Evolutionary conservation across 352 stramenopile genomes (phyloP).

Genomic region (Globisporangium polare): DNA sequence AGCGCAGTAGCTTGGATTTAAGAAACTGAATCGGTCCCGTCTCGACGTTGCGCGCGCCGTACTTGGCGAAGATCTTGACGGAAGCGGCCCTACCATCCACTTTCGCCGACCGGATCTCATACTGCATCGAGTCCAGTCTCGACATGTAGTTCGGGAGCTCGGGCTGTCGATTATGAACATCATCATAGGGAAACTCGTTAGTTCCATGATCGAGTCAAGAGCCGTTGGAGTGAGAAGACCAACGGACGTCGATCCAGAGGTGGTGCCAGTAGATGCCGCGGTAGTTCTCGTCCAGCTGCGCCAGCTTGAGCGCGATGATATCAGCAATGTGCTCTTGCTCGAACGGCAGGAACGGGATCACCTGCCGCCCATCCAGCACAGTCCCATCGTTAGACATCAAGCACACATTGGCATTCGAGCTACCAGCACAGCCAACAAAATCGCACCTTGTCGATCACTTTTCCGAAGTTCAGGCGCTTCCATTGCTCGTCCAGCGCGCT

Average conservation of each 20-base stretch:
- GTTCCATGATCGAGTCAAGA: constrained; percentile 7
- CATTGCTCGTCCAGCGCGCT: constrained; percentile 77
- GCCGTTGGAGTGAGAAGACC: not conserved
- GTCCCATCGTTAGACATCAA: not conserved
- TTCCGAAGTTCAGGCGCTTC: constrained; percentile 86
- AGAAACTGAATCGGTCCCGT: constrained; percentile 74
- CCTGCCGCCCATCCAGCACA: constrained; percentile 23
- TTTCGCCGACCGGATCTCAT: constrained; percentile 54
- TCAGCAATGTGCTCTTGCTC: constrained; percentile 76
- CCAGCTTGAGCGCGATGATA: constrained; percentile 80
- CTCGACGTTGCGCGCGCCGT: constrained; percentile 78
- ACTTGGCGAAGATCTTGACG: constrained; percentile 81
- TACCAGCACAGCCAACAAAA: not conserved
- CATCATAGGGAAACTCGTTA: not conserved
- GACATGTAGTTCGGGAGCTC: constrained; percentile 68
- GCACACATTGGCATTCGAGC: not conserved
- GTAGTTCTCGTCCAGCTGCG: constrained; percentile 71
- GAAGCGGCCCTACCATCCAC: constrained; percentile 43
- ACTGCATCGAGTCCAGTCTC: constrained; percentile 65
- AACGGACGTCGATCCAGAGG: constrained; percentile 65
- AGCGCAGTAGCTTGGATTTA: constrained; percentile 77
- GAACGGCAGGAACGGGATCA: constrained; percentile 87
- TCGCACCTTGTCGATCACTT: constrained; percentile 81
- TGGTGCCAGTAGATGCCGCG: constrained; percentile 70
- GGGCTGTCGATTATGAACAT: constrained; percentile 29